A percentile compares a stretch with the other conserved stretches of the same genome.
phyloP scores from a whole-genome alignment of 306 rosid genomes.

The Alnus rubra region DNA sequence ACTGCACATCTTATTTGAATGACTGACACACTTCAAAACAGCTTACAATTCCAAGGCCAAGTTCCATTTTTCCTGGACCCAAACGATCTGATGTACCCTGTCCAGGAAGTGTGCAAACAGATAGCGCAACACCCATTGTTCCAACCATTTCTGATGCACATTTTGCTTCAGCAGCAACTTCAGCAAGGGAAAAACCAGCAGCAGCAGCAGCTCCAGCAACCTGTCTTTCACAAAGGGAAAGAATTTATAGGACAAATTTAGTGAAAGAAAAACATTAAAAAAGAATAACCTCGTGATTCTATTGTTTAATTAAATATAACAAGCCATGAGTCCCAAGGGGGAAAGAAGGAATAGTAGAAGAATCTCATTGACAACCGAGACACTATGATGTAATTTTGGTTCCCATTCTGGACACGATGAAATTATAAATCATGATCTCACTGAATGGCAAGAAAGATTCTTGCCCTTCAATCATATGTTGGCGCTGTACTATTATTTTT shows the following conservation, averaged over 20 bases:
- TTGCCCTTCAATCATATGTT: background rate
- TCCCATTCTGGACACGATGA: background rate
- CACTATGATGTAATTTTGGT: background rate
- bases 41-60: constrained; percentile 97
- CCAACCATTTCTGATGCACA: constrained; percentile 88
- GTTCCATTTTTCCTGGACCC: constrained; percentile 89
- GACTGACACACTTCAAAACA: constrained; percentile 8
- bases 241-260: background rate
- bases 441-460: background rate
- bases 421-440: background rate
- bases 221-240: constrained; percentile 44
- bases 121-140: constrained; percentile 92
- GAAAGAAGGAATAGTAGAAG: background rate
- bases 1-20: constrained; percentile 4
- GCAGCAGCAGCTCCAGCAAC: constrained; percentile 99
- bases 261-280: background rate
- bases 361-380: background rate
- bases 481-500: background rate
- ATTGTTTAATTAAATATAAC: background rate
- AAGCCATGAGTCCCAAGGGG: background rate
- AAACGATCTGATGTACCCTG: constrained; percentile 81
- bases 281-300: background rate
- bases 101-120: constrained; percentile 88
- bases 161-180: constrained; percentile 83
- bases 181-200: constrained; percentile 72